Evolutionary conservation across 129 eudicot genomes (phyloP).

Genomic region (Flaveria bidentis): DNA sequence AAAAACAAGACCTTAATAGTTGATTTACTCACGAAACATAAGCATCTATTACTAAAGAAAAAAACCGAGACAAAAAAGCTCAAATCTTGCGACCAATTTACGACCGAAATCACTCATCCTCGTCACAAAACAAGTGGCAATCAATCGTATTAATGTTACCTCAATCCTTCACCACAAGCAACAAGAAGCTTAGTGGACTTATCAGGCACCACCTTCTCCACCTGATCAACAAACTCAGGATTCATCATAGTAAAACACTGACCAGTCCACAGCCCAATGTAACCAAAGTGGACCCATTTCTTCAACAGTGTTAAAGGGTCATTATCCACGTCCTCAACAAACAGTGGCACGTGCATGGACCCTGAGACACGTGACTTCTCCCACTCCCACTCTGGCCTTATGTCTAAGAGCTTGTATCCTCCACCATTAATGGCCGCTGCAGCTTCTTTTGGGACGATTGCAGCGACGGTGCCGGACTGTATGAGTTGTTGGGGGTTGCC

Average conservation of each 20-base stretch:
- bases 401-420: constrained; percentile 67
- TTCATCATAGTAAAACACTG: constrained; percentile 81
- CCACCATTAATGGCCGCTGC: constrained; percentile 46
- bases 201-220: constrained; percentile 64
- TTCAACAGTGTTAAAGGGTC: constrained; percentile 63
- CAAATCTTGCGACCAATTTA: no score
- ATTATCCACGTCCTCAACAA: constrained; percentile 73
- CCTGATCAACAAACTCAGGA: constrained; percentile 56
- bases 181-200: constrained; percentile 66
- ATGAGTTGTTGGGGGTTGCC: constrained; percentile 62
- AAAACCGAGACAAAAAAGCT: no score
- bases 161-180: constrained; percentile 95
- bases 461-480: constrained; percentile 73
- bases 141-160: constrained; percentile 39
- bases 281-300: constrained; percentile 98
- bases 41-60: no score
- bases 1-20: background rate
- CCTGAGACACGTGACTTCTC: constrained; percentile 81
- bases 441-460: constrained; percentile 76
- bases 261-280: constrained; percentile 94
- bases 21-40: no score
- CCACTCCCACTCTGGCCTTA: constrained; percentile 91
- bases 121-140: no score
- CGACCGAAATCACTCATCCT: no score
- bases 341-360: constrained; percentile 87